phyloP scores from a whole-genome alignment of 352 stramenopile species.

The Discostella stelligera region DNA sequence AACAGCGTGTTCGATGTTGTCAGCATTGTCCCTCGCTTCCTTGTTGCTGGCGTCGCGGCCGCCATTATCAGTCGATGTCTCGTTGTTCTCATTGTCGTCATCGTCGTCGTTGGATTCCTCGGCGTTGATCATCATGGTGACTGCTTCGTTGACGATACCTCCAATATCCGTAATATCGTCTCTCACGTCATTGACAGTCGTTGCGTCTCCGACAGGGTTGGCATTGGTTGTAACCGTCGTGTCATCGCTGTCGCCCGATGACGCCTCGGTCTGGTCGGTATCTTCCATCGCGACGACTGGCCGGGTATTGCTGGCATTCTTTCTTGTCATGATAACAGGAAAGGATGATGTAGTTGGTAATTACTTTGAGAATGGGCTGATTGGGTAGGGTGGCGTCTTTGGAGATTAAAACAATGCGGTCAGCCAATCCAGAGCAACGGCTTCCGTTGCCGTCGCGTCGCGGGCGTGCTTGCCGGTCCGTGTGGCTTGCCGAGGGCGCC shows the following conservation, averaged over 20 bases:
- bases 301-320: neutral
- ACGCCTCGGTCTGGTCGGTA: neutral
- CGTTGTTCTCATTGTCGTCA: neutral
- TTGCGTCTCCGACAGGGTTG: neutral
- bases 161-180: neutral
- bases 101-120: neutral
- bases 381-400: neutral
- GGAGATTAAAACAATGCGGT: neutral
- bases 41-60: conserved; percentile 3
- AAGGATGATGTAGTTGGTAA: no score
- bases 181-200: neutral
- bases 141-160: neutral
- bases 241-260: neutral
- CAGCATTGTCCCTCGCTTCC: neutral
- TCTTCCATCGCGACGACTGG: neutral
- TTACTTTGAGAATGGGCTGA: neutral
- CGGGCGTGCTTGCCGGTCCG: no score
- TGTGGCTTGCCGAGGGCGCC: no score
- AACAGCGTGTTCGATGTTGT: conserved; percentile 2
- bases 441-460: no score
- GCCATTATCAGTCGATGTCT: conserved; percentile 3
- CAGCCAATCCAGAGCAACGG: neutral
- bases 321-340: neutral
- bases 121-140: conserved; percentile 5
- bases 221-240: neutral